Evolutionary conservation across 352 stramenopile genomes (phyloP), one percentile per base, ranked within the genome.

Genomic region (Phytophthora foliorum): DNA sequence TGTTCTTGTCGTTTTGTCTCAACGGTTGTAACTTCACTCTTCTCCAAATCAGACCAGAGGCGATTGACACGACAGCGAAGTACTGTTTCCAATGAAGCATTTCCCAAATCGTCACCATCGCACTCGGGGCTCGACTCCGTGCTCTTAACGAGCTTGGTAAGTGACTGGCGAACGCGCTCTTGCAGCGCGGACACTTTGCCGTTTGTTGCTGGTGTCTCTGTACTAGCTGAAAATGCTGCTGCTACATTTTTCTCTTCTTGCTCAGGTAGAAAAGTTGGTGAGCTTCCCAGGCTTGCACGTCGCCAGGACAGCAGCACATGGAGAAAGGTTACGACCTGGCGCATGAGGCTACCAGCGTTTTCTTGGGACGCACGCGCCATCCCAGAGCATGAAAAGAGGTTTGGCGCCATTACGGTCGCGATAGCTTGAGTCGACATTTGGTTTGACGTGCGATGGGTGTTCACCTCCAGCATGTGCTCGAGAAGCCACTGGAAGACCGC

Each of bases 401-500:
- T 92, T 16, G 84, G 84, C 0, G 82, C 80, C 63, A 90, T 77
- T 36, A 92, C 78, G 6, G 88, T 77, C 6, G 77, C 72, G 7
- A 92, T 62, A 19, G 77, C 78, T 32, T 86, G 76, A 0, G 73
- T 66, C 3, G 71, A 83, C 84, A 92, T 92, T 8, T 66, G 70
- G 69, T 92, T 92, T 16, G 36, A 49, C 13, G 36, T 19, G 27
- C 62, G 68, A 46, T 84, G 53, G 0, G 61, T 38, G 6, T 76
- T 66, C 45, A 92, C 78, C 45, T 92, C 81, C 9, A 88, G 57
- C 76, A 84, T 80, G 69, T 92, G 84, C 58, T 90, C 81, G 3
- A 89, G 70, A n/a, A 92, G 72, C 84, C 84, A 90, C 10, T 88
- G 72, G 10, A 92, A 59, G 10, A 92, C 74, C 1, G 61, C 67